A percentile compares a stretch with the other conserved stretches of the same genome.
These are phyloP conservation scores for Coniosporium uncinatum DNA, from an alignment of 2,329 filamentous ascomycete species.

Conservation along the genomic window DNA sequence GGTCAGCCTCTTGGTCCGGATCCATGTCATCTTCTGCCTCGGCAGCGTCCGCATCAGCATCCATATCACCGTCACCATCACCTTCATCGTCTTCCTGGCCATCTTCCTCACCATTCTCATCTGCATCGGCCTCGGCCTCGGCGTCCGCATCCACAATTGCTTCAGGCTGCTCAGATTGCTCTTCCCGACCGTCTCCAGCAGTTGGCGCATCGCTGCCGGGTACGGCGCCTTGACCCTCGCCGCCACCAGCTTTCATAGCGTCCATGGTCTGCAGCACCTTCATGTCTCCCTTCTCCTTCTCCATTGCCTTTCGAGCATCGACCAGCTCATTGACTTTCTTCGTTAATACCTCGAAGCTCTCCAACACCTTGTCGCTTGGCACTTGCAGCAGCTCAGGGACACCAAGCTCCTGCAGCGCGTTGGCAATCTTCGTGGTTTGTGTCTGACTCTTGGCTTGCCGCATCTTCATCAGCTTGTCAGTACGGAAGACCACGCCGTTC, in stretches of 20 bases:
- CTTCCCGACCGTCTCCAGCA: conserved; percentile 4
- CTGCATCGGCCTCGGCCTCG: conserved; percentile 12
- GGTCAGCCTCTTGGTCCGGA: conserved; percentile 32
- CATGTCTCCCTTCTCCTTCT: conserved; percentile 72
- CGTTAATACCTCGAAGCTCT: conserved; percentile 66
- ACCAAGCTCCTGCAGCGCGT: conserved; percentile 66
- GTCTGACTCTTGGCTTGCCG: conserved; percentile 72
- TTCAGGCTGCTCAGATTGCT: background rate
- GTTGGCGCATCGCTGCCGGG: background rate
- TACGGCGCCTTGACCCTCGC: conserved; percentile 7
- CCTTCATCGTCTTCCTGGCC: conserved; percentile 22
- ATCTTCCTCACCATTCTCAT: conserved; percentile 32
- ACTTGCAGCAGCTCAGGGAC: conserved; percentile 66
- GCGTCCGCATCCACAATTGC: conserved; percentile 5
- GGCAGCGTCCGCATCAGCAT: conserved; percentile 36
- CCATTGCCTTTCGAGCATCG: conserved; percentile 67
- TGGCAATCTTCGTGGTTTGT: conserved; percentile 70
- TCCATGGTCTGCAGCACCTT: conserved; percentile 29
- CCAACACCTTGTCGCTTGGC: conserved; percentile 67
- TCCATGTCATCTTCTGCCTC: conserved; percentile 23
- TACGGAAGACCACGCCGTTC: conserved; percentile 85
- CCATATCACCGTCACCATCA: conserved; percentile 17
- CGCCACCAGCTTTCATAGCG: conserved; percentile 9
- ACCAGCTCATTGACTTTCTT: conserved; percentile 62
- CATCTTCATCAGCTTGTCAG: conserved; percentile 74